Percentiles rank a stretch among this genome's conserved stretches.
These are phyloP conservation scores for Ustilago bromivora DNA, from an alignment of 1,284 basidiomycete species.

Conservation along the genomic window DNA sequence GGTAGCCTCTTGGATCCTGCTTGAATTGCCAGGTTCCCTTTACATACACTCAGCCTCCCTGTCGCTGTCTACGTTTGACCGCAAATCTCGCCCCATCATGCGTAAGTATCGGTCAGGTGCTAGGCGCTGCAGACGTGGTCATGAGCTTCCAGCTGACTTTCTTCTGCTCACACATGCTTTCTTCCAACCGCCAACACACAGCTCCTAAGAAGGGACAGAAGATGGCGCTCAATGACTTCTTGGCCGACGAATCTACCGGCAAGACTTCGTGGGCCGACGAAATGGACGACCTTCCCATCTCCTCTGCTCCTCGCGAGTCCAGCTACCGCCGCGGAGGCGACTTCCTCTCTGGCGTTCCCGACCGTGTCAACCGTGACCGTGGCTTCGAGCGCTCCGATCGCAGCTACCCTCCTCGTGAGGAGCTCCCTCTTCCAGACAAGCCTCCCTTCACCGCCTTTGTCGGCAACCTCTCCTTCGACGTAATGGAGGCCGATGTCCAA, in stretches of 20 bases:
- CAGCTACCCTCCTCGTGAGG: constrained; percentile 76
- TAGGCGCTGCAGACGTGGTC: background rate
- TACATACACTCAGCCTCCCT: background rate
- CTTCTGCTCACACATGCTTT: background rate
- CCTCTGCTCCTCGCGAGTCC: constrained; percentile 53
- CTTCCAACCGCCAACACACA: constrained; percentile 13
- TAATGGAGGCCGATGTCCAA: constrained; percentile 84
- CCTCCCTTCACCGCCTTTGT: constrained; percentile 96
- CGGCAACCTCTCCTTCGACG: constrained; percentile 94
- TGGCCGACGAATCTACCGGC: constrained; percentile 65
- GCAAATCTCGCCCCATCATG: constrained; percentile 33
- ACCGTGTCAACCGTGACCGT: constrained; percentile 59
- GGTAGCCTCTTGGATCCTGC: constrained; percentile 16
- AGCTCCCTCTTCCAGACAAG: constrained; percentile 90
- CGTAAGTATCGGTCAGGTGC: constrained; percentile 22
- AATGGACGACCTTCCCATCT: constrained; percentile 66
- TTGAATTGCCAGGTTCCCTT: constrained; percentile 17
- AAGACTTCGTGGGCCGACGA: constrained; percentile 69
- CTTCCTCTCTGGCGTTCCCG: constrained; percentile 54
- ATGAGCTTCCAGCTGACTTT: constrained; percentile 1
- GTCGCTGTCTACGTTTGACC: constrained; percentile 15
- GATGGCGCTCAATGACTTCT: constrained; percentile 66
- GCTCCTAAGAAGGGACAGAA: constrained; percentile 66
- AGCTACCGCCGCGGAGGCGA: constrained; percentile 55
- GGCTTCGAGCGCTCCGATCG: constrained; percentile 54